Base-by-base conservation (phyloP, 768 basidiomycete species). In the Boletus rubroflammeus region DNA sequence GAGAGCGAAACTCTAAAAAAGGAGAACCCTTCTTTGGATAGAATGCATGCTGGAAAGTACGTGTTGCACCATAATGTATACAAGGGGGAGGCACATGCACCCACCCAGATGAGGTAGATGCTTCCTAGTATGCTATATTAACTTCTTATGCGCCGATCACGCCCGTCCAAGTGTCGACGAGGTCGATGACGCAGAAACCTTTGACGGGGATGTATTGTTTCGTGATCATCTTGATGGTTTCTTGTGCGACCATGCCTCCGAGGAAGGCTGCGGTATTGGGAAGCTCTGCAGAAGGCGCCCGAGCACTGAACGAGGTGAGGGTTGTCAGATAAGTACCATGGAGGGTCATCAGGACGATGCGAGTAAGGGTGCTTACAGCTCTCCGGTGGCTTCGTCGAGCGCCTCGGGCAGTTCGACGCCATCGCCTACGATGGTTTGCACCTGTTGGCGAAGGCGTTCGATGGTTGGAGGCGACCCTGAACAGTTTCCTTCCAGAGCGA, bases 141-240 rank as follows among this genome's bases (percentile, higher is more conserved):
- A 5, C n/a, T 15, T 13, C 5, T 64, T 47, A 70, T 35, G 56
- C 50, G 13, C 70, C 69, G 28, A 86, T 70, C 26, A 75, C 60
- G 13, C 86, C 87, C 6, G 89, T 90, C 84, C 83, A 86, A 19
- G 83, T 84, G 48, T 88, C 88, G 28, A 92, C 78, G 57, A 97
- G 78, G 72, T 98, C 94, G 45, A 96, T 75, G 23, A 92, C 78
- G 62, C 88, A 90, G 59, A 86, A 87, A 14, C 92, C 90, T 56
- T 87, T 83, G 58, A 96, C 80, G 8, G 97, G 95, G 14, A 95
- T 80, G 67, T 99, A 99, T 71, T 99, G 97, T 63, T 84, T 85
- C 53, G 96, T 99, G 63, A 96, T 87, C 73, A 98, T 79, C 79
- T 99, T 98, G 78, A 98, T 98, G 6, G 86, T 85, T 67, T 99